Conservation (phyloP, 352 stramenopile genomes). For the Plasmopara muralis region DNA sequence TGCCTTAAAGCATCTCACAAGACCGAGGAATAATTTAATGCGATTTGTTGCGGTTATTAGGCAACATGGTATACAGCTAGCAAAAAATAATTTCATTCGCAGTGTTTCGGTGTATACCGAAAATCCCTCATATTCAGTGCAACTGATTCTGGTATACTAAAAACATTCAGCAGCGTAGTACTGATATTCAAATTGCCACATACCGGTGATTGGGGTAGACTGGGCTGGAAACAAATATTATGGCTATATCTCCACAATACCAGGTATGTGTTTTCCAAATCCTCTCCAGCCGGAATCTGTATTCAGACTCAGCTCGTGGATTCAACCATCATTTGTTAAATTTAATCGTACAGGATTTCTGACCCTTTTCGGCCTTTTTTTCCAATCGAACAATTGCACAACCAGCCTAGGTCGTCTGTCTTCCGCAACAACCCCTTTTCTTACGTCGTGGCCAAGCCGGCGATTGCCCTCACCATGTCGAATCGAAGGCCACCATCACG, state of each 20-base stretch:
- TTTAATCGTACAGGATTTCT: slow-evolving; percentile 2
- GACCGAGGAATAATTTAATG: no score
- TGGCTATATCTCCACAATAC: background rate
- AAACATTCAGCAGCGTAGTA: no score
- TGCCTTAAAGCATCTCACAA: no score
- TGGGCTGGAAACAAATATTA: background rate
- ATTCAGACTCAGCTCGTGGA: background rate
- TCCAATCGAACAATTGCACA: slow-evolving; percentile 10
- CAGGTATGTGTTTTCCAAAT: background rate
- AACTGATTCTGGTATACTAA: background rate
- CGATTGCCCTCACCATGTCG: slow-evolving; percentile 14
- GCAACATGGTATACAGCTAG: background rate
- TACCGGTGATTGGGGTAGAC: no score
- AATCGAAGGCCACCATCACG: slow-evolving; percentile 22
- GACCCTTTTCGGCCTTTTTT: slow-evolving; percentile 4
- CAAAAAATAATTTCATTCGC: background rate
- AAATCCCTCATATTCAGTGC: background rate
- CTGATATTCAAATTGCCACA: no score
- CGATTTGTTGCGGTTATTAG: no score
- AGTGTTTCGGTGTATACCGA: background rate
- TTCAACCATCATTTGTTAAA: background rate
- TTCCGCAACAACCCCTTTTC: slow-evolving; percentile 8
- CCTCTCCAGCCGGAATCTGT: background rate
- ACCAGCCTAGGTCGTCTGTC: background rate
- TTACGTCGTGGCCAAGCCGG: background rate